phyloP scores from a whole-genome alignment of 164 flowering plant genomes.

The Magnolia sinica region DNA sequence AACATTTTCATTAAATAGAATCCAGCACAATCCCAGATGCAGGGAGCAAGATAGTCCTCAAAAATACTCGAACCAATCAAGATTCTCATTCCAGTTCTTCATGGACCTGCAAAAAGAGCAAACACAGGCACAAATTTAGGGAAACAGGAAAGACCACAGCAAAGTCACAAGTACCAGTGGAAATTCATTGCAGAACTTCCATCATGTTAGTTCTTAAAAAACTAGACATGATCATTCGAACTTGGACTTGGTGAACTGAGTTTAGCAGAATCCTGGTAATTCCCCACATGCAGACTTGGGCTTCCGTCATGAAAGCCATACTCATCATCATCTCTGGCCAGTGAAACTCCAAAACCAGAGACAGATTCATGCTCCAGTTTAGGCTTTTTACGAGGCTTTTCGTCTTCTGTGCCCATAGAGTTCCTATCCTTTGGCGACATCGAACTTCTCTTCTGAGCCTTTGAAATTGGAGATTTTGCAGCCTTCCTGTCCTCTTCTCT shows the following conservation, averaged over 20 bases:
- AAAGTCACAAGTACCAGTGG: slow-evolving; percentile 24
- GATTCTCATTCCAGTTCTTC: slow-evolving; percentile 23
- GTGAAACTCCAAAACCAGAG: slow-evolving; percentile 1
- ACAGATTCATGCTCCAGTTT: slow-evolving; percentile 10
- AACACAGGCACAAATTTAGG: slow-evolving; percentile 26
- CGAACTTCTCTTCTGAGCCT: not conserved
- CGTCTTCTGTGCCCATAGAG: slow-evolving; percentile 9
- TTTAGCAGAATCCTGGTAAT: slow-evolving; percentile 6
- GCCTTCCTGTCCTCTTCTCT: not conserved
- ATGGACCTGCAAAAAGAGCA: slow-evolving; percentile 51
- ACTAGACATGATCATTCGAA: slow-evolving; percentile 9
- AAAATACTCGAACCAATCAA: slow-evolving; percentile 26
- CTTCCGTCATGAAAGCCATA: slow-evolving; percentile 3
- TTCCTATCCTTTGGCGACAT: not conserved
- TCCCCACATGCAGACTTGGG: slow-evolving; percentile 10
- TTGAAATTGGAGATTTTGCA: not conserved
- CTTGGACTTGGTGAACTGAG: slow-evolving; percentile 5
- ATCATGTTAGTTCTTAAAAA: slow-evolving; percentile 11
- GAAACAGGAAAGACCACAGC: slow-evolving; percentile 19
- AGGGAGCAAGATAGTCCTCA: slow-evolving; percentile 25
- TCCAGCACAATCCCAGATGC: slow-evolving; percentile 25
- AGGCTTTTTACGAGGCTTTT: not conserved
- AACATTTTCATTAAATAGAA: slow-evolving; percentile 43
- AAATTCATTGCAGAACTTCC: slow-evolving; percentile 17
- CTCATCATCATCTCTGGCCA: slow-evolving; percentile 16